Conservation (phyloP, 176 grass and related monocot genomes). For the Panicum miliaceum region DNA sequence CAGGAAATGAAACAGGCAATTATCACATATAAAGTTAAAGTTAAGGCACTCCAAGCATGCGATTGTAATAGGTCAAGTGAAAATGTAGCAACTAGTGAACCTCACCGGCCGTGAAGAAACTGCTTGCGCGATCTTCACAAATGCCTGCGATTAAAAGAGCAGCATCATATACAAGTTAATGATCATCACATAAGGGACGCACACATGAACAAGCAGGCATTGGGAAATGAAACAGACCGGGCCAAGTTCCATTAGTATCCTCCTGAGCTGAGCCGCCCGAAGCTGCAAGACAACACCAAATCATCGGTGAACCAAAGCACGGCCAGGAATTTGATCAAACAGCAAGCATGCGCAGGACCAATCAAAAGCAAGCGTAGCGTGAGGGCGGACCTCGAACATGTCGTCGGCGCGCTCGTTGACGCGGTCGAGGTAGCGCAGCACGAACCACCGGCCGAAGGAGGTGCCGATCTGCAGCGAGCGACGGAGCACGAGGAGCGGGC, state of each 20-base stretch:
- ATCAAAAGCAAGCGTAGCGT: slow-evolving; percentile 1
- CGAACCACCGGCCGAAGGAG: slow-evolving; percentile 92
- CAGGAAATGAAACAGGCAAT: slow-evolving; percentile 33
- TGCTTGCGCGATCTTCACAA: slow-evolving; percentile 95
- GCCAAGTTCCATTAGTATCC: slow-evolving; percentile 81
- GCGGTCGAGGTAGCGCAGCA: slow-evolving; percentile 65
- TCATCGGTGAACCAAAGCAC: slow-evolving; percentile 22
- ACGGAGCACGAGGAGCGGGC: slow-evolving; percentile 86
- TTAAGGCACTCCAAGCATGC: neutral
- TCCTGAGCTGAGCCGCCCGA: slow-evolving; percentile 81
- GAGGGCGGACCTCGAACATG: slow-evolving; percentile 69
- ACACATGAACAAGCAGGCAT: neutral
- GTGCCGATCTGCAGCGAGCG: slow-evolving; percentile 70
- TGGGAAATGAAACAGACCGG: slow-evolving; percentile 56
- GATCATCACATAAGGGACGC: neutral
- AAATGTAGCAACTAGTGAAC: neutral
- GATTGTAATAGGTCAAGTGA: neutral
- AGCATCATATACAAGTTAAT: slow-evolving; percentile 19
- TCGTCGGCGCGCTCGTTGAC: slow-evolving; percentile 69
- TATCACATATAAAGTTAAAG: neutral
- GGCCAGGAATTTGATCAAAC: slow-evolving; percentile 34
- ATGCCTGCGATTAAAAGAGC: slow-evolving; percentile 62
- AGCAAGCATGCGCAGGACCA: neutral
- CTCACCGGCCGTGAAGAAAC: slow-evolving; percentile 90
- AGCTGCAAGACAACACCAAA: slow-evolving; percentile 57